Evolutionary conservation across 805 yeast genomes (phyloP).

Genomic region (Yarrowia phangngaensis): DNA sequence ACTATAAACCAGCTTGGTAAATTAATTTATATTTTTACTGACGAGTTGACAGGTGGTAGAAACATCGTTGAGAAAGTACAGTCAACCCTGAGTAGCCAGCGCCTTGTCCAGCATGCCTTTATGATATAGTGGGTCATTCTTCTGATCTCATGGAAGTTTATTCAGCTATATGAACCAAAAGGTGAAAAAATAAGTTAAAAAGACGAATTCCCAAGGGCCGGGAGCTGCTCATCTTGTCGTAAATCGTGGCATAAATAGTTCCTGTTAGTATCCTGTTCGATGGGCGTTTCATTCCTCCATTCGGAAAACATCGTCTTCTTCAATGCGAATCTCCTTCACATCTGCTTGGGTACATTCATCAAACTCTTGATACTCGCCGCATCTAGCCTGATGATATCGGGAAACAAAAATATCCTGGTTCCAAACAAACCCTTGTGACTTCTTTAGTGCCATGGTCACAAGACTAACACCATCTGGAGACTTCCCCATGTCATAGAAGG

Average conservation of each 20-base stretch:
- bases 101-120: too few species aligned
- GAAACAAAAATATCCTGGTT: conserved; percentile 36
- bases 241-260: background rate
- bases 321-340: conserved; percentile 32
- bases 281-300: conserved; percentile 23
- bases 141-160: too few species aligned
- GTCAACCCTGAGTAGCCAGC: too few species aligned
- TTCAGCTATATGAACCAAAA: background rate
- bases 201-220: background rate
- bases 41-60: too few species aligned
- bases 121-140: too few species aligned
- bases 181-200: background rate
- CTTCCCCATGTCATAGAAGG: conserved; percentile 24
- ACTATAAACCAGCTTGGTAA: too few species aligned
- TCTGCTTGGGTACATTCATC: conserved; percentile 28
- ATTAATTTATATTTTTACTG: too few species aligned
- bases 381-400: conserved; percentile 30
- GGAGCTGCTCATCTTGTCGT: background rate
- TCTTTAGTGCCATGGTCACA: conserved; percentile 28
- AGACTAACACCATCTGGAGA: conserved; percentile 17
- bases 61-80: too few species aligned
- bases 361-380: conserved; percentile 26
- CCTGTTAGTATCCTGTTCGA: too few species aligned
- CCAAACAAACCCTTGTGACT: conserved; percentile 37
- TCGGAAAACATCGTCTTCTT: conserved; percentile 27